These are phyloP conservation scores for Russula foetens DNA, from an alignment of 768 basidiomycete genomes.

Conservation along the genomic window DNA sequence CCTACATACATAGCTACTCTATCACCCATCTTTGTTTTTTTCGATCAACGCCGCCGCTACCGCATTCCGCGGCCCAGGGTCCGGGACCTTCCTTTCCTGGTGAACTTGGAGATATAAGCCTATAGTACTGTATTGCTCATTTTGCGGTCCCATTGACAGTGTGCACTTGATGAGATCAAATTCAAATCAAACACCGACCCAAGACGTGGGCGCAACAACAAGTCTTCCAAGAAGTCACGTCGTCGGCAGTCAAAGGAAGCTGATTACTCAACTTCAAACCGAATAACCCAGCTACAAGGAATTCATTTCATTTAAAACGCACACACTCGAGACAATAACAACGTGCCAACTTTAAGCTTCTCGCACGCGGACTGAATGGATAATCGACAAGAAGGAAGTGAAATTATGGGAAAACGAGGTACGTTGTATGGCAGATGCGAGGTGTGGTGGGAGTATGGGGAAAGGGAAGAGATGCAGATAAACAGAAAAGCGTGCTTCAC, in stretches of 20 bases:
- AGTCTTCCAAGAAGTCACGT: background rate
- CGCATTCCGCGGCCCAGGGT: constrained; percentile 11
- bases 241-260: background rate
- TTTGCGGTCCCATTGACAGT: background rate
- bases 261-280: background rate
- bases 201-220: background rate
- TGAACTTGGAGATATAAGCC: background rate
- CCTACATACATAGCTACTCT: background rate
- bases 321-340: background rate
- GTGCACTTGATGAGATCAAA: background rate
- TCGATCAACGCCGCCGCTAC: constrained; percentile 5
- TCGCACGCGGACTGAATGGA: constrained; percentile 2
- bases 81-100: background rate
- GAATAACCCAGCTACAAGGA: background rate
- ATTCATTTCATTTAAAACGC: constrained; percentile 1
- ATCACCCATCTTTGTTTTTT: background rate
- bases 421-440: constrained; percentile 12
- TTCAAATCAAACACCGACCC: background rate
- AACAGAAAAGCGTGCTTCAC: constrained; percentile 14
- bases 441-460: constrained; percentile 4
- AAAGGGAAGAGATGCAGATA: constrained; percentile 4
- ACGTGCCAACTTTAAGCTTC: constrained; percentile 13
- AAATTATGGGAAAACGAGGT: constrained; percentile 12
- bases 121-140: background rate
- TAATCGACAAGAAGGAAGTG: constrained; percentile 13